Percentiles rank a stretch among this genome's conserved stretches.
Conservation (phyloP, 2,329 filamentous ascomycete species). For the Apiospora sp. region DNA sequence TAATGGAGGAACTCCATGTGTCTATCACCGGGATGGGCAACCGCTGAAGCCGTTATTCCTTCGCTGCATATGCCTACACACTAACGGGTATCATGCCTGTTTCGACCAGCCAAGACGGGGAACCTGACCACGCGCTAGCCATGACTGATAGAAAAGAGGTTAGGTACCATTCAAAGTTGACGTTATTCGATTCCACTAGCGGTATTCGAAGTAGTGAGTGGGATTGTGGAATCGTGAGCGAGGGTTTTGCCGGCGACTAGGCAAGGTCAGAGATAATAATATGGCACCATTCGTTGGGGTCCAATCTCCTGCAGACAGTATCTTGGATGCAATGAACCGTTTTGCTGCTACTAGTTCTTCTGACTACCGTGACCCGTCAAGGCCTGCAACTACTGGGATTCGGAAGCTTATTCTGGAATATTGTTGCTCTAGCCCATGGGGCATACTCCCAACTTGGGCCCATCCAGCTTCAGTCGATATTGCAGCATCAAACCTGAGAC, state of each 20-base stretch:
- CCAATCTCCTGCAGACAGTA: constrained; percentile 10
- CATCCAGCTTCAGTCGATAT: constrained; percentile 15
- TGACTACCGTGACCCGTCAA: background rate
- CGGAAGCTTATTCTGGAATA: constrained; percentile 15
- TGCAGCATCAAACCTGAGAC: constrained; percentile 9
- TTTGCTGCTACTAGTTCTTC: constrained; percentile 1
- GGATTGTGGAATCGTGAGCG: background rate
- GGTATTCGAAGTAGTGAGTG: background rate
- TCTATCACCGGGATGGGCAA: constrained; percentile 15
- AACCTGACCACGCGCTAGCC: background rate
- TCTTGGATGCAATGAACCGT: constrained; percentile 10
- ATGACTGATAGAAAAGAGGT: background rate
- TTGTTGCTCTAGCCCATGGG: constrained; percentile 7
- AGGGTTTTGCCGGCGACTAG: constrained; percentile 9
- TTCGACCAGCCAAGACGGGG: background rate
- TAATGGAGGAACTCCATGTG: background rate
- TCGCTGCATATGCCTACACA: constrained; percentile 6
- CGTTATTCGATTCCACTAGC: constrained; percentile 1
- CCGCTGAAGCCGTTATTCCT: constrained; percentile 7
- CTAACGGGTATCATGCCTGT: constrained; percentile 21
- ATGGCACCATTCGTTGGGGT: constrained; percentile 17
- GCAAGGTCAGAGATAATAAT: background rate
- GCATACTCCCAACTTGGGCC: background rate
- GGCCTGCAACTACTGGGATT: constrained; percentile 14
- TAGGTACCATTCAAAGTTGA: background rate